phyloP scores from a whole-genome alignment of 1,139 yeast genomes.

The Nakaseomyces delphensis region DNA sequence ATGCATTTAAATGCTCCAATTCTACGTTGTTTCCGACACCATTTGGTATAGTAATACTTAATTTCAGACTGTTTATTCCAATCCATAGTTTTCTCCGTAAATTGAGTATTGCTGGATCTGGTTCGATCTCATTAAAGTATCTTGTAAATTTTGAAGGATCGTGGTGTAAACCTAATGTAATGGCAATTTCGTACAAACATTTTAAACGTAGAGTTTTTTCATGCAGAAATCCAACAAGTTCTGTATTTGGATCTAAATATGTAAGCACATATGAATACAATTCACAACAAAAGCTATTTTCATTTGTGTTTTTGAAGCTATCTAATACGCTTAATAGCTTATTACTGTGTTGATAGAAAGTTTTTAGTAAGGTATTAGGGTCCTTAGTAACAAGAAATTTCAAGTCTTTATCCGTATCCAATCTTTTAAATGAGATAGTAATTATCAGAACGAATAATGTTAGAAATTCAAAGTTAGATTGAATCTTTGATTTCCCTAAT shows the following conservation, averaged over 20 bases:
- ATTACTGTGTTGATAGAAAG: conserved; percentile 11
- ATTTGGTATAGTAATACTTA: conserved; percentile 12
- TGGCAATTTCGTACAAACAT: conserved; percentile 13
- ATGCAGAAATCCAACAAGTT: conserved; percentile 11
- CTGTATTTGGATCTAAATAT: conserved; percentile 15
- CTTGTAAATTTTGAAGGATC: conserved; percentile 16
- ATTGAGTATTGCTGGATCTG: conserved; percentile 8
- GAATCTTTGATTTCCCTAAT: conserved; percentile 9
- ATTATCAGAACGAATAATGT: conserved; percentile 12
- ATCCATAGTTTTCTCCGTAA: conserved; percentile 19
- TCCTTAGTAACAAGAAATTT: conserved; percentile 6
- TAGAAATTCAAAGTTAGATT: conserved; percentile 13
- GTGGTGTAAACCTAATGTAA: conserved; percentile 15
- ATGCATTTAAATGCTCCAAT: conserved; percentile 12
- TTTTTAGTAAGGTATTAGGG: conserved; percentile 8
- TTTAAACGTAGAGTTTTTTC: conserved; percentile 13
- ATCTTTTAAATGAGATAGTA: conserved; percentile 13
- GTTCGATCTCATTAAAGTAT: conserved; percentile 8
- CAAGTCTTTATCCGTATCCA: conserved; percentile 2
- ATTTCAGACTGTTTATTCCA: conserved; percentile 16
- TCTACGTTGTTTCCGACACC: conserved; percentile 12
- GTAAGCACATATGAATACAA: conserved; percentile 16
- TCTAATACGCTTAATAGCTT: conserved; percentile 15
- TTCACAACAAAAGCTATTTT: conserved; percentile 15
- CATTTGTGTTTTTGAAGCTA: conserved; percentile 18